Evolutionary conservation across 805 yeast genomes (phyloP), one percentile per base, ranked within the genome.

Genomic region (Candida piceae): DNA sequence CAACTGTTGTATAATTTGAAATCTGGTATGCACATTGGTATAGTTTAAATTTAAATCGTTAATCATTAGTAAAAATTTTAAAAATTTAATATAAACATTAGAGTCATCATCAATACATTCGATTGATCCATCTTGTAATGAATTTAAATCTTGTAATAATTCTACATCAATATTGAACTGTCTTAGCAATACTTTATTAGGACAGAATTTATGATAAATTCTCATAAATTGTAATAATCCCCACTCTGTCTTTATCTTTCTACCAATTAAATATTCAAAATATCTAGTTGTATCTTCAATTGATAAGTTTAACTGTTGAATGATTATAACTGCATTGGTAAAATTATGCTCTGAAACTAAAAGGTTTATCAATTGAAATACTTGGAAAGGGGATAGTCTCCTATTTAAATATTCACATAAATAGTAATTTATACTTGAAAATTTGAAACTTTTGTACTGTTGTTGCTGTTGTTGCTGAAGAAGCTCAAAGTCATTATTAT

Each of bases 151-250:
- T 4, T 41, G 34, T 5, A 46, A 30, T n/a, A 34, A 18, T 10
- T 24, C 21, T n/a, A 35, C 5, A 4, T 35, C 32, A 10, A 35
- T 22, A 11, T 25, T 21, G 16, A 46, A 10, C 16, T 46, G 48
- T 25, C 26, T 32, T 16, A 44, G 29, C 2, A 40, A 13, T n/a
- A 16, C 12, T 7, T 39, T 35, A 23, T 36, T 40, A 5, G 29
- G 20, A n/a, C 37, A 23, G 9, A 29, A 25, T 7, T 24, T 23
- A 7, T 30, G 8, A 17, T 36, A 40, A 15, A 22, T 22, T 10
- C 48, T 31, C 11, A 41, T 28, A 32, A 46, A 42, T 34, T 43
- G 46, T 10, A 31, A 13, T 17, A 29, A 28, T 9, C 42, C 35
- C 50, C 50, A 46, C 17, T 38, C 25, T 4, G 48, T 24, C 12